These are phyloP conservation scores for Polyrhizophydium stewartii DNA, from an alignment of 371 early-diverging fungal species.

Conservation along the genomic window DNA sequence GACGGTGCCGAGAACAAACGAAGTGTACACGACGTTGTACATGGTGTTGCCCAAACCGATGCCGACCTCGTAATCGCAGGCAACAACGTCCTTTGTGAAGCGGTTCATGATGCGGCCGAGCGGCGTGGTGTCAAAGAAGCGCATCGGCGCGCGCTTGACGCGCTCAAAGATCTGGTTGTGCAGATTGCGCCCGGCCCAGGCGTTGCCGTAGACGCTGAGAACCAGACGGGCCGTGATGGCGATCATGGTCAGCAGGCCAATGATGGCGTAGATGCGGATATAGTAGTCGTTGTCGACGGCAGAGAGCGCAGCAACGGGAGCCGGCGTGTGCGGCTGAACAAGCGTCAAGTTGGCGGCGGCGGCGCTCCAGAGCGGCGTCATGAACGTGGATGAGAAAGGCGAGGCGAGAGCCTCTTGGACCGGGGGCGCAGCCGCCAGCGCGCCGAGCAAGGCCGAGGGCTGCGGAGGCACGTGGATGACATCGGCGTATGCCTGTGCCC, in stretches of 20 bases:
- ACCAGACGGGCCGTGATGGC: conserved; percentile 7
- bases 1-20: conserved; percentile 12
- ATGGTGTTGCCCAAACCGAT: background rate
- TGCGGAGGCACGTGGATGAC: background rate
- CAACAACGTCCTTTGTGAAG: background rate
- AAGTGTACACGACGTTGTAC: background rate
- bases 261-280: conserved; percentile 7
- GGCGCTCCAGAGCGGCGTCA: conserved; percentile 40
- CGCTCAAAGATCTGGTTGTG: conserved; percentile 26
- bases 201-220: background rate
- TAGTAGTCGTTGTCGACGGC: conserved; percentile 4
- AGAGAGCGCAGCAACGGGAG: background rate
- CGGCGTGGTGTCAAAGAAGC: conserved; percentile 83
- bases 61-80: background rate
- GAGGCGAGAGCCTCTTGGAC: background rate
- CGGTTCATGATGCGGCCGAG: conserved; percentile 63
- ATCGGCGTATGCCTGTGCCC: conserved; percentile 9
- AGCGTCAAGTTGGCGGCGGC: background rate
- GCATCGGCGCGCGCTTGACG: conserved; percentile 47
- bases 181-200: conserved; percentile 10
- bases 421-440: background rate
- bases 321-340: background rate
- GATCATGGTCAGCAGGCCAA: conserved; percentile 5
- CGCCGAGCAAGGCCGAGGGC: background rate
- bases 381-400: background rate